Percentiles rank a stretch among this genome's conserved stretches.
Evolutionary conservation across 2,329 filamentous ascomycete genomes (phyloP).

Genomic region (Trichoderma sp.): DNA sequence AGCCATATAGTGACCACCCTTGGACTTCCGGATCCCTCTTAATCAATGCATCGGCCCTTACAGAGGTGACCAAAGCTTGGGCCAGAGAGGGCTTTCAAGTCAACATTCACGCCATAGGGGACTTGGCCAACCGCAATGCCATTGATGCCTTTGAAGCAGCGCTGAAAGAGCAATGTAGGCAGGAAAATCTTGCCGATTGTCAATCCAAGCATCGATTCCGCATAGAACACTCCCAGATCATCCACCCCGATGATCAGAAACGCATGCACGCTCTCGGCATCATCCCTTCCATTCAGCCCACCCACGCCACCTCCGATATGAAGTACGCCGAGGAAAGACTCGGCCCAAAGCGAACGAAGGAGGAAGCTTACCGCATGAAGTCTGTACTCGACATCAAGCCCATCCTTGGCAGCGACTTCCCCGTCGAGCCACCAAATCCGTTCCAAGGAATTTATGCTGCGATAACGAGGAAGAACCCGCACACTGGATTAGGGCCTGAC

Average conservation of each 20-base stretch:
- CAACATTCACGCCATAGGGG: conserved; percentile 71
- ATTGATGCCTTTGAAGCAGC: conserved; percentile 60
- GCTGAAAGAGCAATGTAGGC: conserved; percentile 51
- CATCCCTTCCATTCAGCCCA: conserved; percentile 68
- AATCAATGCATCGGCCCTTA: conserved; percentile 60
- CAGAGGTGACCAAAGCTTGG: conserved; percentile 55
- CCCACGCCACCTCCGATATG: conserved; percentile 71
- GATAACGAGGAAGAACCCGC: conserved; percentile 58
- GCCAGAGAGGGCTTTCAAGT: conserved; percentile 61
- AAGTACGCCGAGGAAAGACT: conserved; percentile 61
- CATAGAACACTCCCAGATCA: conserved; percentile 70
- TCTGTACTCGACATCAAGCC: conserved; percentile 54
- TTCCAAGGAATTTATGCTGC: conserved; percentile 69
- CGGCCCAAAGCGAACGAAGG: conserved; percentile 50
- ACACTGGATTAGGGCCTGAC: conserved; percentile 50
- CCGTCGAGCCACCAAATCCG: conserved; percentile 66
- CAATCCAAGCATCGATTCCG: conserved; percentile 58
- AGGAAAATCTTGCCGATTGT: conserved; percentile 43
- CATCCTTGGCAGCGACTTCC: conserved; percentile 67
- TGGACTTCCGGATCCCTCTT: conserved; percentile 62
- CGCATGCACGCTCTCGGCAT: conserved; percentile 59
- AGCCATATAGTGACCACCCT: conserved; percentile 64
- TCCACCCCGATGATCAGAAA: conserved; percentile 61
- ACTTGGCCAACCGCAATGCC: conserved; percentile 63
- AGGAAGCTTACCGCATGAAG: conserved; percentile 64